These are phyloP conservation scores for Rhododendron williamsianum DNA, from an alignment of 148 eudicot genomes.

Conservation along the genomic window DNA sequence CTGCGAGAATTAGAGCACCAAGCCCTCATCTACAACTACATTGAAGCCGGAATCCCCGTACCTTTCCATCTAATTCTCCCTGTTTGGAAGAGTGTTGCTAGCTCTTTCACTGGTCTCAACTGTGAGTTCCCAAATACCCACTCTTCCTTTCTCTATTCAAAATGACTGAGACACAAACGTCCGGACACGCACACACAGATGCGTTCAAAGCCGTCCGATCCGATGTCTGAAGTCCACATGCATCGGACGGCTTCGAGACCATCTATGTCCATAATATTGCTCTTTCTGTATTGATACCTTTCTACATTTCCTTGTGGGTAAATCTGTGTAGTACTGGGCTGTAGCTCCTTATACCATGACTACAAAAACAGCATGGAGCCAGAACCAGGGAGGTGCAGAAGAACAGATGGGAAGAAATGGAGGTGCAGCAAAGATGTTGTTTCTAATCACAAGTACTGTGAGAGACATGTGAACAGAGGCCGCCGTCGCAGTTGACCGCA, in stretches of 20 bases:
- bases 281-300: not conserved
- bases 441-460: conserved; percentile 22
- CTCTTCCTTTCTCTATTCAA: not conserved
- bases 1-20: conserved; percentile 25
- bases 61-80: conserved; percentile 26
- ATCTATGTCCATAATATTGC: not conserved
- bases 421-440: conserved; percentile 24
- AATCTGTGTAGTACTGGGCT: not conserved
- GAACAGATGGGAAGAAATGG: conserved; percentile 38
- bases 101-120: not conserved
- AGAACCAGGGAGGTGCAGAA: conserved; percentile 30
- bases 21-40: conserved; percentile 24
- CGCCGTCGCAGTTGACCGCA: not conserved
- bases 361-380: conserved; percentile 17
- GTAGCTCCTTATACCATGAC: conserved; percentile 5
- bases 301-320: not conserved
- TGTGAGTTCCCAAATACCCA: not conserved
- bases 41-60: conserved; percentile 23
- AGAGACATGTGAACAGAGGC: conserved; percentile 22
- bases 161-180: not conserved
- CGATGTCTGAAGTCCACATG: no score
- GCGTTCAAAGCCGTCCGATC: not conserved
- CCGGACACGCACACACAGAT: not conserved
- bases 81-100: conserved; percentile 28
- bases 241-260: not conserved